Percentiles rank a stretch among this genome's conserved stretches.
These are phyloP conservation scores for Colletotrichum gigasporum DNA, from an alignment of 2,329 filamentous ascomycete genomes.

Conservation along the genomic window DNA sequence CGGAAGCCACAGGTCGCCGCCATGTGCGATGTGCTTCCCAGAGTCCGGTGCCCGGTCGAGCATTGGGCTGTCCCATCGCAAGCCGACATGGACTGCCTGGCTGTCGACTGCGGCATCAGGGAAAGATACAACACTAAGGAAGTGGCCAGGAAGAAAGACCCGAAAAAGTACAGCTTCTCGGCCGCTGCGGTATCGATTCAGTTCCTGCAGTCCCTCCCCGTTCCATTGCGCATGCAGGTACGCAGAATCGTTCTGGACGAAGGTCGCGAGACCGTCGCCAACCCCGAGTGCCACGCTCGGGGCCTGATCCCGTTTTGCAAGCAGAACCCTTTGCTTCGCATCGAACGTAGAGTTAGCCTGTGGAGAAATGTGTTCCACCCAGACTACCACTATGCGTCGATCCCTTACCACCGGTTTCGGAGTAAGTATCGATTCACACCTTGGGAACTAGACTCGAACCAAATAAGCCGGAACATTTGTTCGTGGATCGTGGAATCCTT, in stretches of 20 bases:
- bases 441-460: background rate
- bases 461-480: background rate
- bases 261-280: too few relatives aligned
- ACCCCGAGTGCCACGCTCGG: background rate
- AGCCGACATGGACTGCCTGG: background rate
- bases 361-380: background rate
- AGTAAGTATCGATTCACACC: too few relatives aligned
- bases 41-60: background rate
- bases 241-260: too few relatives aligned
- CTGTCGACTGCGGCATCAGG: background rate
- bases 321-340: background rate
- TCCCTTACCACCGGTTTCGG: too few relatives aligned
- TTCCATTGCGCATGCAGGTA: too few relatives aligned
- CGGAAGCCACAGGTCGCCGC: too few relatives aligned
- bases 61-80: background rate
- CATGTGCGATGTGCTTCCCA: too few relatives aligned
- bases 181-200: background rate
- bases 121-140: background rate
- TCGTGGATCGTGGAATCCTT: background rate
- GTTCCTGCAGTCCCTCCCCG: background rate
- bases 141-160: background rate
- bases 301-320: slow-evolving; percentile 10
- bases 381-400: too few relatives aligned
- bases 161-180: background rate
- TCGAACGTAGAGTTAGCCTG: background rate